Base-by-base conservation (phyloP, 305 asterid genomes). In the Withania somnifera region DNA sequence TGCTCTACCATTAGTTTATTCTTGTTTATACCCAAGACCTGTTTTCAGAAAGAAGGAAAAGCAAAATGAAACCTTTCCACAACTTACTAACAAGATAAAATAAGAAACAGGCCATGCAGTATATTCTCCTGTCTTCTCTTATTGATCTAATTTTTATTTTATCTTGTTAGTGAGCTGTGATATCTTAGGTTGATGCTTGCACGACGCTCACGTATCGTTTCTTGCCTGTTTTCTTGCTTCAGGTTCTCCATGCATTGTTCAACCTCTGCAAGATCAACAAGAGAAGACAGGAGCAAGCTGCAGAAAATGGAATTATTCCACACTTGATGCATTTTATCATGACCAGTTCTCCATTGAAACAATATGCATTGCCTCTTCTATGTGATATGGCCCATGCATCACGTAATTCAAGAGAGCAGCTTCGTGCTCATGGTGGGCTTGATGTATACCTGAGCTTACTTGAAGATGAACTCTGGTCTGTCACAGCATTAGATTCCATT, bases 321-420 rank as follows among this genome's bases (percentile, higher is more conserved):
- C 99, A 92, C 86, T 88, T 97, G 86, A 90, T 97, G 98, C 95
- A 88, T 81, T 93, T 97, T 84, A 91, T 97, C 83, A 91, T 92
- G 97, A 89, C 95, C 80, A 95, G 86, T 91, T 97, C 99, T 85
- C 98, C 98, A 66, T 82, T 97, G 82, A 92, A 88, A 85, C 98
- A 93, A 88, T 92, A 86, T 86, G 98, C 99, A 45, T 90, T 97
- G 83, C 99, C 98, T 84, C 90, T 97, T 77, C 91, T 97, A 69
- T 95, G 98, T 87, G 99, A 97, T 87, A 95, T 95, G 99, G 99
- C 99, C 61, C 98, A 97, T 87, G 99, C 99, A 78, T 97, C 99
- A 60, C 95, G 97, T 81, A 93, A 94, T 84, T 93, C 99, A 20
- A 91, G 99, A 87, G 99, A 97, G 90, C 99, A 97, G 80, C 91